These are phyloP conservation scores for Zymoseptoria crescenta DNA, from an alignment of 2,329 filamentous ascomycete species.

Conservation along the genomic window DNA sequence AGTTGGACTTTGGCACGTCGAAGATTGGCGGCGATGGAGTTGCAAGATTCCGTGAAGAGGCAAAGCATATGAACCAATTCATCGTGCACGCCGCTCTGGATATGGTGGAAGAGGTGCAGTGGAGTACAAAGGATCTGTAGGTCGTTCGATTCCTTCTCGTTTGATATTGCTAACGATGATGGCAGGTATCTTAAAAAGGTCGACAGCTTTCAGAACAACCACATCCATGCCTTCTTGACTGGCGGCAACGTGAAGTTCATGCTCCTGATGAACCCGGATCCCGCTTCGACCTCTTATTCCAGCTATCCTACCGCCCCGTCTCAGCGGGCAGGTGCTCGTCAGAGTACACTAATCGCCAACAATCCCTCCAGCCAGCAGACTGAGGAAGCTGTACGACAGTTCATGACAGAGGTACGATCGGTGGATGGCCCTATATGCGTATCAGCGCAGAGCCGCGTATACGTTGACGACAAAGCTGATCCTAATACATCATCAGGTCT, in stretches of 20 bases:
- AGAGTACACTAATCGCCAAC: slow-evolving; percentile 31
- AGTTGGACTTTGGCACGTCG: slow-evolving; percentile 92
- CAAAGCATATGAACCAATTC: slow-evolving; percentile 93
- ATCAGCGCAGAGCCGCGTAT: neutral
- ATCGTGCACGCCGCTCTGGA: slow-evolving; percentile 90
- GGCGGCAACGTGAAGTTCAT: slow-evolving; percentile 90
- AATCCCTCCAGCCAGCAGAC: slow-evolving; percentile 86
- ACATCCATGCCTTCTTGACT: slow-evolving; percentile 85
- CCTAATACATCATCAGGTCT: slow-evolving; percentile 47
- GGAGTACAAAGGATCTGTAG: slow-evolving; percentile 77
- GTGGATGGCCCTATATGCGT: neutral
- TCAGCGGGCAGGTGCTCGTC: slow-evolving; percentile 23
- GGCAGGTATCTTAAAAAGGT: slow-evolving; percentile 88
- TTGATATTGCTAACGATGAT: neutral
- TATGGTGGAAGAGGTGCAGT: slow-evolving; percentile 93
- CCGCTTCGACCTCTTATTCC: slow-evolving; percentile 28
- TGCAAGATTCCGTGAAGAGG: slow-evolving; percentile 78
- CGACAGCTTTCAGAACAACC: slow-evolving; percentile 93
- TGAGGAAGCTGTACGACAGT: slow-evolving; percentile 90
- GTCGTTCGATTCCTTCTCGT: slow-evolving; percentile 16
- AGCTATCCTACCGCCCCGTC: slow-evolving; percentile 24
- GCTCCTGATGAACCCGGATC: slow-evolving; percentile 74
- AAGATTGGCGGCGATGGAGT: slow-evolving; percentile 92
- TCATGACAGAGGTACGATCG: slow-evolving; percentile 62
- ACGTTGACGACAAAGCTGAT: neutral